phyloP scores from a whole-genome alignment of 1,139 yeast genomes.

The Hemisphaericaspora xylofermentans region DNA sequence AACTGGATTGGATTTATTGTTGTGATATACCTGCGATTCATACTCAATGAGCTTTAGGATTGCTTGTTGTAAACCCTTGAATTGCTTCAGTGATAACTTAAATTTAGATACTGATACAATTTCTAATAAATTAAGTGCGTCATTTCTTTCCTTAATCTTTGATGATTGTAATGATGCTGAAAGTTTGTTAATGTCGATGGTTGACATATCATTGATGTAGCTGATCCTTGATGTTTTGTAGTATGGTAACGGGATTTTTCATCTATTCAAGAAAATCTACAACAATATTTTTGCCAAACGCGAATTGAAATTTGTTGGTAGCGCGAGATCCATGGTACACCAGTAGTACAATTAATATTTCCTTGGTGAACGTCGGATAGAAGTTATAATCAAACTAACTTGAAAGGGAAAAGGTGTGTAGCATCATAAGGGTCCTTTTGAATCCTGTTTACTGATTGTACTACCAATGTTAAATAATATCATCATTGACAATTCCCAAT shows the following conservation, averaged over 20 bases:
- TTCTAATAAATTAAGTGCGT: conserved; percentile 45
- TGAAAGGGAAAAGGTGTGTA: background rate
- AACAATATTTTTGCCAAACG: too few relatives aligned
- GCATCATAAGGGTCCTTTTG: background rate
- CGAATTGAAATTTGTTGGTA: too few relatives aligned
- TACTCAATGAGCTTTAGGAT: conserved; percentile 39
- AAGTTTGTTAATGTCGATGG: conserved; percentile 10
- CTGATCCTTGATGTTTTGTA: background rate
- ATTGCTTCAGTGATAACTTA: conserved; percentile 22
- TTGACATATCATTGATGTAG: conserved; percentile 10
- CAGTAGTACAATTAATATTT: background rate
- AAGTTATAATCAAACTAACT: too few relatives aligned
- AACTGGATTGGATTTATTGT: conserved; percentile 27
- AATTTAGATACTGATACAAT: conserved; percentile 23
- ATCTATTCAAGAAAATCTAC: too few relatives aligned
- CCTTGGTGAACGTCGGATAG: background rate
- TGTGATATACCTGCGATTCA: conserved; percentile 39
- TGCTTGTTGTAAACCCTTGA: conserved; percentile 30
- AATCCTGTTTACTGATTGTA: background rate
- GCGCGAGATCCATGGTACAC: background rate
- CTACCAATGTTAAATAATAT: background rate
- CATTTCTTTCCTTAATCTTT: conserved; percentile 54
- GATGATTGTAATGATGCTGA: conserved; percentile 33
- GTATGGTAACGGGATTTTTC: background rate
- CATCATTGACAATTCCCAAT: conserved; percentile 12